phyloP scores from a whole-genome alignment of 768 basidiomycete genomes.

The Macrolepiota albuminosa region DNA sequence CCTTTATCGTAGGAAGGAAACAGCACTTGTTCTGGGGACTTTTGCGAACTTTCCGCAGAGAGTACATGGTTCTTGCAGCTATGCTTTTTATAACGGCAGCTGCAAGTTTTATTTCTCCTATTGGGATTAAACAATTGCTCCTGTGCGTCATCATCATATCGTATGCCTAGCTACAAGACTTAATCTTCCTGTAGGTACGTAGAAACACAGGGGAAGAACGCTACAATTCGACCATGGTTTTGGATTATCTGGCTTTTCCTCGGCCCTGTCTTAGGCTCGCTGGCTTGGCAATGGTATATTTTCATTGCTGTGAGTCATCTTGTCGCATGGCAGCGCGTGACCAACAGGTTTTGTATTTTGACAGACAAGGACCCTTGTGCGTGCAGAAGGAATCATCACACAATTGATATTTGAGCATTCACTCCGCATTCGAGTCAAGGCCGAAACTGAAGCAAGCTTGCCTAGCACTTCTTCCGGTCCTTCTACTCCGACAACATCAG shows the following conservation, averaged over 20 bases:
- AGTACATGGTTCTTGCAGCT: conserved; percentile 25
- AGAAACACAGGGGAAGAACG: conserved; percentile 44
- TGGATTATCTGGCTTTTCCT: conserved; percentile 55
- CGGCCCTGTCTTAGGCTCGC: conserved; percentile 37
- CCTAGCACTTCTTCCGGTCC: conserved; percentile 4
- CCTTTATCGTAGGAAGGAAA: conserved; percentile 31
- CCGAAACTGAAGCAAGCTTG: conserved; percentile 24
- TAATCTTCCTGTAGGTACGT: conserved; percentile 42
- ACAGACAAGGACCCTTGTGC: conserved; percentile 44
- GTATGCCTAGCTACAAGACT: background rate
- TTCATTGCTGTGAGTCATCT: conserved; percentile 34
- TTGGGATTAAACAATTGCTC: conserved; percentile 39
- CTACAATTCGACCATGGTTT: conserved; percentile 59
- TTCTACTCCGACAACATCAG: conserved; percentile 12
- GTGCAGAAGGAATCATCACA: conserved; percentile 39
- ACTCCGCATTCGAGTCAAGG: conserved; percentile 59
- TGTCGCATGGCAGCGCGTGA: background rate
- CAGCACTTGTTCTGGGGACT: conserved; percentile 45
- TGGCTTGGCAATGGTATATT: conserved; percentile 51
- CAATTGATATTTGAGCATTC: conserved; percentile 40
- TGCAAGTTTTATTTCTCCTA: conserved; percentile 29
- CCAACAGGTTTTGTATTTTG: background rate
- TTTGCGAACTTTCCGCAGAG: conserved; percentile 31
- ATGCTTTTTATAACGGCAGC: conserved; percentile 23
- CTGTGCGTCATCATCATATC: conserved; percentile 19